Conservation (phyloP, 2,329 filamentous ascomycete genomes). For the Fonsecaea pugnacius region DNA sequence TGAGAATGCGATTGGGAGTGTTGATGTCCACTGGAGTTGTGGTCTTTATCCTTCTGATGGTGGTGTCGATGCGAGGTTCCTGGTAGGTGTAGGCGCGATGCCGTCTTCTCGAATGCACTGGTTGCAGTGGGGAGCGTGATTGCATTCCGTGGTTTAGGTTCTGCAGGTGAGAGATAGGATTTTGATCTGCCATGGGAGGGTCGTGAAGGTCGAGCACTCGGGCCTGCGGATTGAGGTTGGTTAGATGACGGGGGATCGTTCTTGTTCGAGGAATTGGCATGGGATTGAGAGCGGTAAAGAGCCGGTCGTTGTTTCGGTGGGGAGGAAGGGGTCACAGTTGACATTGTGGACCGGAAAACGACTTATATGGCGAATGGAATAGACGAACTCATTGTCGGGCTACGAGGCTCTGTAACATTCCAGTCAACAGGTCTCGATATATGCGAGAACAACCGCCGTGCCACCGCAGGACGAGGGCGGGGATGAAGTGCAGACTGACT, state of each 20-base stretch:
- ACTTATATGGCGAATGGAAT: not conserved
- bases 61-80: constrained; percentile 29
- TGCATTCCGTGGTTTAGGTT: constrained; percentile 23
- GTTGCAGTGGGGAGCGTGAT: constrained; percentile 16
- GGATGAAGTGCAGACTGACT: not conserved
- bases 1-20: constrained; percentile 23
- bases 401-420: not conserved
- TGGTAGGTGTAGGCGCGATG: constrained; percentile 29
- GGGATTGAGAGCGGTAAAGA: constrained; percentile 23
- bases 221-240: constrained; percentile 8
- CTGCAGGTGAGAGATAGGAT: constrained; percentile 27
- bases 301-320: constrained; percentile 12
- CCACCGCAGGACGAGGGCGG: not conserved
- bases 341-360: constrained; percentile 11
- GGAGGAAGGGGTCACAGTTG: constrained; percentile 3
- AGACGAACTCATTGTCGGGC: not conserved
- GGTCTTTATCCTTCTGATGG: constrained; percentile 18
- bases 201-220: constrained; percentile 10
- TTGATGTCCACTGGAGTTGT: constrained; percentile 8
- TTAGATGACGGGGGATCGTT: not conserved
- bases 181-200: constrained; percentile 24
- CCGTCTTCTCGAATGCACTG: constrained; percentile 26
- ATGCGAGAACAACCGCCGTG: not conserved
- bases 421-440: not conserved
- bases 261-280: constrained; percentile 18